These are phyloP conservation scores for Amauroascus niger DNA, from an alignment of 2,329 filamentous ascomycete species.

Conservation along the genomic window DNA sequence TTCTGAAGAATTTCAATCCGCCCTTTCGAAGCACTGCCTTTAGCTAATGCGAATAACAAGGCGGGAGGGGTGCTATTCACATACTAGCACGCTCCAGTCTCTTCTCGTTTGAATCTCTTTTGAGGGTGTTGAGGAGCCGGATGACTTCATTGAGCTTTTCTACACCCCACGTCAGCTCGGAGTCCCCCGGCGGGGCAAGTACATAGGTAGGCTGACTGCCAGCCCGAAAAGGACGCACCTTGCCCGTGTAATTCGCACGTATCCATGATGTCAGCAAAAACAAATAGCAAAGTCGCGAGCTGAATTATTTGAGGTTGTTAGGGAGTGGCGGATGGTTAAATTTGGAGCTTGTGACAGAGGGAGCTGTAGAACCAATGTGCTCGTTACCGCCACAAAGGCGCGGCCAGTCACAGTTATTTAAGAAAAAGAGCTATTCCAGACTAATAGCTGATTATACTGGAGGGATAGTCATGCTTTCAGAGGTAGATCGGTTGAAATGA, in stretches of 20 bases:
- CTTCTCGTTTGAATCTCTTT: constrained; percentile 51
- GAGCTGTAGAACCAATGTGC: too few relatives aligned
- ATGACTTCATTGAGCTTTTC: constrained; percentile 61
- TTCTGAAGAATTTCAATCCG: constrained; percentile 43
- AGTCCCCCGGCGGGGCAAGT: constrained; percentile 1
- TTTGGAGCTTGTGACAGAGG: background rate
- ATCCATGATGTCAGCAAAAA: constrained; percentile 12
- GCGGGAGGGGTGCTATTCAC: constrained; percentile 22
- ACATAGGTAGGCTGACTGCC: background rate
- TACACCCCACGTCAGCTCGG: constrained; percentile 26
- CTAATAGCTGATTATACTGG: too few relatives aligned
- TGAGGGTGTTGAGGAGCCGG: constrained; percentile 52
- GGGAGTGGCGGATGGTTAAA: background rate
- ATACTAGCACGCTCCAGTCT: constrained; percentile 52
- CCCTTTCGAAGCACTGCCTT: constrained; percentile 20
- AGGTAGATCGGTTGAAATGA: too few relatives aligned
- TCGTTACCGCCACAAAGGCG: too few relatives aligned
- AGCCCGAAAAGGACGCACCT: constrained; percentile 6
- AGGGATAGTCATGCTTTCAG: too few relatives aligned
- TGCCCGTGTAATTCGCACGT: constrained; percentile 16
- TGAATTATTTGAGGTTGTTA: background rate
- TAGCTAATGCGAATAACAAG: constrained; percentile 7
- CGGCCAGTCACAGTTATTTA: too few relatives aligned
- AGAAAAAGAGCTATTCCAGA: too few relatives aligned
- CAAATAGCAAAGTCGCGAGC: background rate